These are phyloP conservation scores for Nannizzia gypsea DNA, from an alignment of 2,329 filamentous ascomycete species.

Conservation along the genomic window DNA sequence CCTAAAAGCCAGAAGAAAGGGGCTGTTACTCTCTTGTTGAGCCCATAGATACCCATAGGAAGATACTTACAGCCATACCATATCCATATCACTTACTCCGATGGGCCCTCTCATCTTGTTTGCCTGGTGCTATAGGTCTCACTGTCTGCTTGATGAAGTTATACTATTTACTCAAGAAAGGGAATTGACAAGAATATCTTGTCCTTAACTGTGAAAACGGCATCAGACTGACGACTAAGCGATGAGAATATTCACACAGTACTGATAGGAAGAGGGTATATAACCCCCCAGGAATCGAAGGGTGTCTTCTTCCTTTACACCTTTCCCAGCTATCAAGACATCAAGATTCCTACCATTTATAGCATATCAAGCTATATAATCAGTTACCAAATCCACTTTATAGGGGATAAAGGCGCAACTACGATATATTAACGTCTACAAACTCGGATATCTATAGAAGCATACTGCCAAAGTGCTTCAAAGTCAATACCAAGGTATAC, in stretches of 20 bases:
- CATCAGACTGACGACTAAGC: constrained; percentile 2
- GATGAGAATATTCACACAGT: neutral
- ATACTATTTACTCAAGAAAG: neutral
- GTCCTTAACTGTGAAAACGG: neutral
- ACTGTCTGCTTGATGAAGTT: neutral
- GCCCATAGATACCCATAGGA: neutral
- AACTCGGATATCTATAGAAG: neutral
- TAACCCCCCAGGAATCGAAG: neutral
- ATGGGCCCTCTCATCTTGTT: neutral
- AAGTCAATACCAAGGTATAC: neutral
- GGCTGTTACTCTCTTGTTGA: neutral
- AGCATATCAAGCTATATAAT: neutral
- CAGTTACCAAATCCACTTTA: neutral
- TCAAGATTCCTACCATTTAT: neutral
- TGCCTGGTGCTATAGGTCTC: neutral
- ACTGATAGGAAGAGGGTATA: neutral
- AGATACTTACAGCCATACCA: neutral
- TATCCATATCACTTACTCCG: neutral
- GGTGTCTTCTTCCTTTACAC: neutral
- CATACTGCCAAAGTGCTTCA: neutral
- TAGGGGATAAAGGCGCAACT: neutral
- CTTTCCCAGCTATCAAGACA: neutral
- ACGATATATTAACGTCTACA: neutral
- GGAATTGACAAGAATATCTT: neutral
- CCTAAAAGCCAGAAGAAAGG: neutral